Base-by-base conservation (phyloP, 345 rosid genomes). In the Arabis alpina region DNA sequence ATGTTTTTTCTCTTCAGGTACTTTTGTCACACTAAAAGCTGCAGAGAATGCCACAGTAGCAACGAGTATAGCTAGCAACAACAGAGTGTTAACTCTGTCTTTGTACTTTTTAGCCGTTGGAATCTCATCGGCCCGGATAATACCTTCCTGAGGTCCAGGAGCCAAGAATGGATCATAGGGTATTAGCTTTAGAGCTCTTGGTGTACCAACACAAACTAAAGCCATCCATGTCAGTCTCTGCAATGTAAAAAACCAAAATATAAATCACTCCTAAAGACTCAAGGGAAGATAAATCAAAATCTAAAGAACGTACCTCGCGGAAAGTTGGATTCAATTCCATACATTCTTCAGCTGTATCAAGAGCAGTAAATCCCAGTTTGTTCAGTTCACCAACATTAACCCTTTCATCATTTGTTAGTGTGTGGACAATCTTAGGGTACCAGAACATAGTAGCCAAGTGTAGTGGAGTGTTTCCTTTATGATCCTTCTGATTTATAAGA, bases 361-460 rank as follows among this genome's bases (percentile, higher is more conserved):
- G 68, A 28, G 68, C 54, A 9, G 68, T 63, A 16, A 63, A 63
- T 8, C 68, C 36, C 8, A 13, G 4, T 11, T 48, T 63, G 37
- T 63, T 63, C 19, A 7, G 14, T 10, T 30, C 37, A 13, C 52
- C 7, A 8, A 63, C 0, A 30, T 63, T 32, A 63, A 63, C 68
- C 30, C 55, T 63, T 25, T 16, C 40, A 9, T 63, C 30, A 4
- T 53, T 44, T 15, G 56, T 45, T 15, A 63, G 55, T 30, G 56
- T 28, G 48, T 16, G 37, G 19, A 63, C 68, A 47, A 63, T 30
- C 68, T 16, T 48, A 28, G 68, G 68, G 9, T 63, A 49, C 54
- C 54, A 63, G 39, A 27, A n/a, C 56, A 63, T 63, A 28, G 68
- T 11, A n/a, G 68, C 68, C 52, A 63, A 63, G 52, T 63, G 70